These are phyloP conservation scores for Ormosia emarginata DNA, from an alignment of 306 rosid genomes.

Conservation along the genomic window DNA sequence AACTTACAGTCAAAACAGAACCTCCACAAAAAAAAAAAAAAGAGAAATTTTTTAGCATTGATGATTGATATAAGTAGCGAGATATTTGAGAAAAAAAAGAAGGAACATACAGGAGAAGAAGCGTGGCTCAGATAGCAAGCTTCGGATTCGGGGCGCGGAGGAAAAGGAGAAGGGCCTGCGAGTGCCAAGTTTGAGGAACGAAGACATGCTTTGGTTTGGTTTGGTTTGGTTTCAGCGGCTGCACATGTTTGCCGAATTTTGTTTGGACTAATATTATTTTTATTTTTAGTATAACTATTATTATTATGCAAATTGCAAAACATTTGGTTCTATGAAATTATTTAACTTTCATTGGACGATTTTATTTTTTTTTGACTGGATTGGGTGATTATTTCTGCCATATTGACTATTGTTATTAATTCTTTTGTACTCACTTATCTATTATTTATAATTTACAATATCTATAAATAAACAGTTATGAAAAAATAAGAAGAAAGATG, in stretches of 20 bases:
- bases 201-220: slow-evolving; percentile 26
- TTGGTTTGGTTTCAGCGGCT: background rate
- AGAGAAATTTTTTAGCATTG: background rate
- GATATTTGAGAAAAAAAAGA: background rate
- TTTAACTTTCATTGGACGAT: no score
- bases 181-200: slow-evolving; percentile 32
- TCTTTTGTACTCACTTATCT: no score
- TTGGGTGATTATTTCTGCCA: no score
- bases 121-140: slow-evolving; percentile 32
- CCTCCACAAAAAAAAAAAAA: background rate
- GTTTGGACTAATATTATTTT: no score
- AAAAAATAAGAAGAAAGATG: no score
- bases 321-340: no score
- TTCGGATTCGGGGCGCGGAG: background rate
- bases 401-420: no score
- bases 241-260: background rate
- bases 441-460: no score
- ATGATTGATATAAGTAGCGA: background rate
- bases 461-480: no score
- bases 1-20: background rate
- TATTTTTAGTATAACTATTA: no score
- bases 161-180: slow-evolving; percentile 18
- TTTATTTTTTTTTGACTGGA: no score
- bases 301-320: no score
- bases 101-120: slow-evolving; percentile 29